These are phyloP conservation scores for Botrytis deweyae DNA, from an alignment of 2,329 filamentous ascomycete species.

Conservation along the genomic window DNA sequence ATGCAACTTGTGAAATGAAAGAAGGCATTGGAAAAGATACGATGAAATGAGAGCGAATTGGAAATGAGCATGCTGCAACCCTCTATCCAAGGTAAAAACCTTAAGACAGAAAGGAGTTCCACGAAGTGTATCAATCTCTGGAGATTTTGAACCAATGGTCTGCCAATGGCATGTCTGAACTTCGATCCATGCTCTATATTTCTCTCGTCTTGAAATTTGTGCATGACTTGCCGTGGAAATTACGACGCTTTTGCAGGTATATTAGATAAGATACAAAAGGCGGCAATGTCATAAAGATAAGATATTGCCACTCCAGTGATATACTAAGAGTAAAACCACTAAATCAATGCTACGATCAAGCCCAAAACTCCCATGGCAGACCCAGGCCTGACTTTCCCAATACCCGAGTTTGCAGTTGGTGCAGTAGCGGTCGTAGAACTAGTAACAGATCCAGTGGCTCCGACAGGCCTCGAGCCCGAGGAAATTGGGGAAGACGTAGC, in stretches of 20 bases:
- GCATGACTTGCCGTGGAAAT: background rate
- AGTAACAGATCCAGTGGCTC: background rate
- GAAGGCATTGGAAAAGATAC: background rate
- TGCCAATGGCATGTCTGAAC: background rate
- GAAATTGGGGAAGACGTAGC: background rate
- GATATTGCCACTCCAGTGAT: background rate
- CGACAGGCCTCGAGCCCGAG: background rate
- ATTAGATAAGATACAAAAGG: background rate
- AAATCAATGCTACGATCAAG: background rate
- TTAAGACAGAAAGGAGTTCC: background rate
- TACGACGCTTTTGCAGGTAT: background rate
- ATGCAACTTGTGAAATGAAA: background rate
- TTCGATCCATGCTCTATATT: background rate
- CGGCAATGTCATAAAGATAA: background rate
- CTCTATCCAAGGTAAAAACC: background rate
- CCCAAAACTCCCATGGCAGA: background rate
- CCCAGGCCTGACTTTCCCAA: background rate
- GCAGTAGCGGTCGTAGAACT: background rate
- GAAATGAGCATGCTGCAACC: background rate
- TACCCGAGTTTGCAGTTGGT: background rate
- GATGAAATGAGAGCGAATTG: background rate
- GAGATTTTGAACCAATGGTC: background rate
- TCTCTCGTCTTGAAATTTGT: background rate
- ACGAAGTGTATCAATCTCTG: background rate
- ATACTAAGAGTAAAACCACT: background rate